Evolutionary conservation across 805 yeast species (phyloP).

Genomic region (Metschnikowia picachoensis): DNA sequence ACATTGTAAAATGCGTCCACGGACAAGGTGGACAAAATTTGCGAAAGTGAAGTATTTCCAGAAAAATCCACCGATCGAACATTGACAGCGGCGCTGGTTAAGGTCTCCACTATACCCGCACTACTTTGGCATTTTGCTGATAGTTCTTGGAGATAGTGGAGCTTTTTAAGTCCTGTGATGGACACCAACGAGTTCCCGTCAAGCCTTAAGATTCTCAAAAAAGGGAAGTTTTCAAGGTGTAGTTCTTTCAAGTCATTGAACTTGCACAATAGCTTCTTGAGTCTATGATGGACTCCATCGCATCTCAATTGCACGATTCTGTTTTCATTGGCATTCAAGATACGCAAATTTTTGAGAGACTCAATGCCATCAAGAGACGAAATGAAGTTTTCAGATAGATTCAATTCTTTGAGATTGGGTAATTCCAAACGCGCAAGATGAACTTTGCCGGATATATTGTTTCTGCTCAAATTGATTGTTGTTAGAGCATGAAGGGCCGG

Average conservation of each 20-base stretch:
- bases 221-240: conserved; percentile 32
- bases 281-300: conserved; percentile 20
- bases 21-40: not conserved
- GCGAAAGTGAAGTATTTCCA: conserved; percentile 25
- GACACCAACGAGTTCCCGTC: conserved; percentile 40
- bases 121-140: conserved; percentile 37
- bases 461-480: conserved; percentile 39
- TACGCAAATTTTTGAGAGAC: conserved; percentile 29
- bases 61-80: conserved; percentile 38
- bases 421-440: conserved; percentile 34
- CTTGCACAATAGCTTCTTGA: conserved; percentile 38
- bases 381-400: conserved; percentile 42
- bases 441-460: conserved; percentile 36
- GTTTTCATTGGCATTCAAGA: conserved; percentile 43
- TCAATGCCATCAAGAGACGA: conserved; percentile 33
- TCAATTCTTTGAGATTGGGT: conserved; percentile 41
- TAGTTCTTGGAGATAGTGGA: conserved; percentile 38
- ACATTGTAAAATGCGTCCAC: conserved; percentile 29
- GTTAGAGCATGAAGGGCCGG: conserved; percentile 36
- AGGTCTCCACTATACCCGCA: conserved; percentile 17
- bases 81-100: conserved; percentile 21
- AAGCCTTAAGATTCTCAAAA: conserved; percentile 40
- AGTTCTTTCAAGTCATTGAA: conserved; percentile 33
- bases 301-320: conserved; percentile 23
- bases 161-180: conserved; percentile 24